Evolutionary conservation across 2,329 filamentous ascomycete genomes (phyloP).

Genomic region (Sporothrix sp.): DNA sequence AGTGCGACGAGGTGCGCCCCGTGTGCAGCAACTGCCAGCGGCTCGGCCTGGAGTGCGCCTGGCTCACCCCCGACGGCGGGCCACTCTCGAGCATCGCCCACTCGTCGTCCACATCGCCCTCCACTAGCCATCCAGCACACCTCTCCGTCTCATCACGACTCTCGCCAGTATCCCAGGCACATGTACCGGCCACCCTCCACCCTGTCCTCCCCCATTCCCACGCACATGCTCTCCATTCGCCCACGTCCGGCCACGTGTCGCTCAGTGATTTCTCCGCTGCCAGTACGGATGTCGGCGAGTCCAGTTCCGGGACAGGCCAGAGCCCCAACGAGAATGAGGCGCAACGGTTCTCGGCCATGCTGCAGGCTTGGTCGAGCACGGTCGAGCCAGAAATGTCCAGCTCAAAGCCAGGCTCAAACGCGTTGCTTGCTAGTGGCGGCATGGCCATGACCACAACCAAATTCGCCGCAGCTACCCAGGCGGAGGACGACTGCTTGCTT

Average conservation of each 20-base stretch:
- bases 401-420: background rate
- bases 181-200: too few species aligned
- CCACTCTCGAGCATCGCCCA: background rate
- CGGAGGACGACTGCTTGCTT: constrained; percentile 11
- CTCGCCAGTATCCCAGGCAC: background rate
- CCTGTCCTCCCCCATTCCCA: background rate
- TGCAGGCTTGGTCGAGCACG: constrained; percentile 12
- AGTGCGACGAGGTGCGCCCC: constrained; percentile 22
- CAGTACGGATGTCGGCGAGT: constrained; percentile 4
- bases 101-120: background rate
- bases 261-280: background rate
- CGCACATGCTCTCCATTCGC: background rate
- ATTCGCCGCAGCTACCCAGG: background rate
- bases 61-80: constrained; percentile 13
- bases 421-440: too few species aligned
- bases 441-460: too few species aligned
- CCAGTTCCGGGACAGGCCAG: background rate
- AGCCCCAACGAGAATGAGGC: constrained; percentile 1
- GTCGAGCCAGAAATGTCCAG: background rate
- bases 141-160: background rate
- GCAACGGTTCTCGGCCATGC: constrained; percentile 11
- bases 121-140: background rate
- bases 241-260: background rate
- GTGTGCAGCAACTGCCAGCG: constrained; percentile 21
- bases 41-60: constrained; percentile 19